A percentile compares a stretch with the other conserved stretches of the same genome.
These are phyloP conservation scores for Suhomyces vadensis DNA, from an alignment of 805 yeast species.

Conservation along the genomic window DNA sequence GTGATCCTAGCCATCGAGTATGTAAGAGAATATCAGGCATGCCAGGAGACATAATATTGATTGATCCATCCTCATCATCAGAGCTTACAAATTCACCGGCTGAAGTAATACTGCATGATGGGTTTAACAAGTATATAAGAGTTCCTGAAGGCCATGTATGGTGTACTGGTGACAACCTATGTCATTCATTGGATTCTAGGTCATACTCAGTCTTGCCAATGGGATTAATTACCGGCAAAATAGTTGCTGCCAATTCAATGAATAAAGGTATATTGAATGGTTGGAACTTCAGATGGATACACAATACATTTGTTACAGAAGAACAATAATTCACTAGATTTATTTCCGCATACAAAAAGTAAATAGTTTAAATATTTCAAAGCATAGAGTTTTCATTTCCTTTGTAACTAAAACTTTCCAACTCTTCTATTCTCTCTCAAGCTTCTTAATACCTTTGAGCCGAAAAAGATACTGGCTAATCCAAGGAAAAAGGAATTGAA, in stretches of 20 bases:
- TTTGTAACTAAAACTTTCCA: constrained; percentile 21
- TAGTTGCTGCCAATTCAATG: constrained; percentile 64
- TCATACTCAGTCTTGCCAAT: constrained; percentile 87
- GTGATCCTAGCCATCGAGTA: constrained; percentile 79
- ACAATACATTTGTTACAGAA: constrained; percentile 50
- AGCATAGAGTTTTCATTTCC: background rate
- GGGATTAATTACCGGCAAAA: constrained; percentile 85
- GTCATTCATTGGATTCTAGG: constrained; percentile 86
- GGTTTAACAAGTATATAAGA: constrained; percentile 57
- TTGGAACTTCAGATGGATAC: constrained; percentile 58
- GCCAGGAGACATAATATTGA: constrained; percentile 86
- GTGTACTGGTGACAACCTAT: constrained; percentile 94
- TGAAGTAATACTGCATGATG: constrained; percentile 34
- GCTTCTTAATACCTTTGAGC: constrained; percentile 64
- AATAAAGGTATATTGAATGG: constrained; percentile 46
- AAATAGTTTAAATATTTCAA: background rate
- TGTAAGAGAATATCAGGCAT: constrained; percentile 93
- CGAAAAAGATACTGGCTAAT: constrained; percentile 57
- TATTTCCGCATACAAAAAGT: background rate
- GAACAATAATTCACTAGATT: background rate
- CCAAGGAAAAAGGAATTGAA: constrained; percentile 48
- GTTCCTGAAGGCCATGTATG: constrained; percentile 96
- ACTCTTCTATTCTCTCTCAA: constrained; percentile 34
- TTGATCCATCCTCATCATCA: constrained; percentile 73
- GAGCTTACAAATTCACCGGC: constrained; percentile 35